Evolutionary conservation across 345 rosid genomes (phyloP).

Genomic region (Mercurialis annua): DNA sequence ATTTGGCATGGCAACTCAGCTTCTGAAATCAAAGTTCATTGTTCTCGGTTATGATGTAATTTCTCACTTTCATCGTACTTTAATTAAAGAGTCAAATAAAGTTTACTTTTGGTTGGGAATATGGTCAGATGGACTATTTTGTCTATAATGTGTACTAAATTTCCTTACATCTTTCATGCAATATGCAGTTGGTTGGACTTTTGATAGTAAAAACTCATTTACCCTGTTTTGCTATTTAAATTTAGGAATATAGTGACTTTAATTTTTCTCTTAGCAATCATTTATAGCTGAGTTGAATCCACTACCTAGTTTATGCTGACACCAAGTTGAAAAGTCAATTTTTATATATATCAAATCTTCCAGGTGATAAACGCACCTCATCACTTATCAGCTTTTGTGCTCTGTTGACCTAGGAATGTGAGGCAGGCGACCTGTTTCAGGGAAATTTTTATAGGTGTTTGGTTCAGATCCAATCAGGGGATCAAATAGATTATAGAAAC

Average conservation of each 20-base stretch:
- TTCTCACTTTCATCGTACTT: constrained; percentile 11
- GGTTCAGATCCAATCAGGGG: too few relatives aligned
- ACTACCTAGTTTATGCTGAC: constrained; percentile 6
- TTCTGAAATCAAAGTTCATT: constrained; percentile 58
- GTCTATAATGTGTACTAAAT: too few relatives aligned
- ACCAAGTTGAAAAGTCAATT: background rate
- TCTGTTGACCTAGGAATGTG: too few relatives aligned
- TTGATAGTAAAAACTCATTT: background rate
- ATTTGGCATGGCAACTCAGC: constrained; percentile 90
- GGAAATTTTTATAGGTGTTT: too few relatives aligned
- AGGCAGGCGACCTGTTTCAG: too few relatives aligned
- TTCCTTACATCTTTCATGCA: background rate
- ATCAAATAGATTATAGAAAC: too few relatives aligned
- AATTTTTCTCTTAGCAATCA: background rate
- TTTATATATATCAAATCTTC: background rate
- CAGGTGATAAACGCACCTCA: too few relatives aligned
- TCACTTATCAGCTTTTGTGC: too few relatives aligned
- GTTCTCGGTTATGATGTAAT: constrained; percentile 89
- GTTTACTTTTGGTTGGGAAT: constrained; percentile 4
- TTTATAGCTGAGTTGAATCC: background rate
- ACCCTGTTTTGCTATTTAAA: background rate
- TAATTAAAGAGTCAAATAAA: constrained; percentile 5
- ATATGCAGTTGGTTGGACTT: background rate
- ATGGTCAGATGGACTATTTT: background rate
- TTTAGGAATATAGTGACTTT: background rate